These are phyloP conservation scores for Cordyceps cicadae DNA, from an alignment of 2,329 filamentous ascomycete species.

Conservation along the genomic window DNA sequence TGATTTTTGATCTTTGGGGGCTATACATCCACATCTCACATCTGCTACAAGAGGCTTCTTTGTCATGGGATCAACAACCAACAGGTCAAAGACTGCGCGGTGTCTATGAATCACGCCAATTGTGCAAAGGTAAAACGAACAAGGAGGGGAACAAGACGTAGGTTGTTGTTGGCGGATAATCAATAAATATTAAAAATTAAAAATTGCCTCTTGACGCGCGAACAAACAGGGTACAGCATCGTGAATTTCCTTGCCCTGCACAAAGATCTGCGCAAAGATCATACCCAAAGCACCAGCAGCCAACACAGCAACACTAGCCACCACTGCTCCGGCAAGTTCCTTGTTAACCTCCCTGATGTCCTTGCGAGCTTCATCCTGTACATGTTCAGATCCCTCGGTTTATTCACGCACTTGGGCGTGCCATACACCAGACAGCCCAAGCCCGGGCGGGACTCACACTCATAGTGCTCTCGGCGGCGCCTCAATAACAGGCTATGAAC, in stretches of 20 bases:
- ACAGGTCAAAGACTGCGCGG: not conserved
- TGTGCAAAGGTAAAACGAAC: not conserved
- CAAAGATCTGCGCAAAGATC: constrained; percentile 1
- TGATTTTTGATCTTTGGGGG: not conserved
- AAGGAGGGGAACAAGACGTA: not conserved
- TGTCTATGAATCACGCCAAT: not conserved
- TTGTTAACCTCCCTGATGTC: constrained; percentile 32
- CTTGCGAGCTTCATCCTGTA: constrained; percentile 36
- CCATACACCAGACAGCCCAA: constrained; percentile 48
- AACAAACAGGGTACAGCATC: no score
- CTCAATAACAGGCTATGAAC: constrained; percentile 46
- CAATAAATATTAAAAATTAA: no score
- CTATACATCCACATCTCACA: not conserved
- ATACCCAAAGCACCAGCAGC: constrained; percentile 28
- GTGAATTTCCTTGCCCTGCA: not conserved
- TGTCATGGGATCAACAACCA: not conserved
- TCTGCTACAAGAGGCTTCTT: not conserved
- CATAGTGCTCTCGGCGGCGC: constrained; percentile 49
- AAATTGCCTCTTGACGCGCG: no score
- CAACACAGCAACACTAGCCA: constrained; percentile 27
- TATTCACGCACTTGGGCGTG: constrained; percentile 39
- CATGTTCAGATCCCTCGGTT: constrained; percentile 34
- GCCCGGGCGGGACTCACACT: constrained; percentile 50
- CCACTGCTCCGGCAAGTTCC: constrained; percentile 25
- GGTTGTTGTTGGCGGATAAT: no score